Evolutionary conservation across 2,329 filamentous ascomycete genomes (phyloP).

Genomic region (Alternaria rosae): DNA sequence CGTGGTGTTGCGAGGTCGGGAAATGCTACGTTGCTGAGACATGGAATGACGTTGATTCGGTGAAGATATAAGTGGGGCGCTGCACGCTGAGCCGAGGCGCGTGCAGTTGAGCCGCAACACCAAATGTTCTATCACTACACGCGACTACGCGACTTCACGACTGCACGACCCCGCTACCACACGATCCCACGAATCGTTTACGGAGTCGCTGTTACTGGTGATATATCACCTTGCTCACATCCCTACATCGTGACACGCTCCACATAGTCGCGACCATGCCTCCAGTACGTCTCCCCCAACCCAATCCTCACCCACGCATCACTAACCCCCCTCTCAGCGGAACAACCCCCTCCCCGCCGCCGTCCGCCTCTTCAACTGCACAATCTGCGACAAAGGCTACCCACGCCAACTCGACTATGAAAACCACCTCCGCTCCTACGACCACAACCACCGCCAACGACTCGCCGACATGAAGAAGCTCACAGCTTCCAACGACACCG

Average conservation of each 20-base stretch:
- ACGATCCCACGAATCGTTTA: background rate
- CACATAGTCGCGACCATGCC: slow-evolving; percentile 19
- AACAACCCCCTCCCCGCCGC: slow-evolving; percentile 54
- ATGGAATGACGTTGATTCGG: slow-evolving; percentile 44
- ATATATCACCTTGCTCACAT: background rate
- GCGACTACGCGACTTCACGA: background rate
- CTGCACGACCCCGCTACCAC: background rate
- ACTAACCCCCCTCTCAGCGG: slow-evolving; percentile 42
- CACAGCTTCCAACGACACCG: slow-evolving; percentile 39
- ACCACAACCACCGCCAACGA: slow-evolving; percentile 80
- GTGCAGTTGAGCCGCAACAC: slow-evolving; percentile 20
- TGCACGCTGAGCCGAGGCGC: slow-evolving; percentile 22
- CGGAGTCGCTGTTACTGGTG: background rate
- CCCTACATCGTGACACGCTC: background rate
- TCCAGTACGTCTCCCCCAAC: slow-evolving; percentile 14
- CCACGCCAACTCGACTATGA: slow-evolving; percentile 95
- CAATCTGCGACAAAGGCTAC: slow-evolving; percentile 91
- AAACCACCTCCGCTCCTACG: slow-evolving; percentile 90
- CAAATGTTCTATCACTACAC: slow-evolving; percentile 3
- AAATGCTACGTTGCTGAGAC: slow-evolving; percentile 31
- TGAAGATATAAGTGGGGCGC: slow-evolving; percentile 11
- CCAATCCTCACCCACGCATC: slow-evolving; percentile 49
- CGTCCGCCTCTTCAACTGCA: slow-evolving; percentile 54
- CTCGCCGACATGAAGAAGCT: slow-evolving; percentile 83
- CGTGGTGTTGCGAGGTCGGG: slow-evolving; percentile 12